phyloP scores from a whole-genome alignment of 2,329 filamentous ascomycete species.

The Pseudogymnoascus verrucosus region DNA sequence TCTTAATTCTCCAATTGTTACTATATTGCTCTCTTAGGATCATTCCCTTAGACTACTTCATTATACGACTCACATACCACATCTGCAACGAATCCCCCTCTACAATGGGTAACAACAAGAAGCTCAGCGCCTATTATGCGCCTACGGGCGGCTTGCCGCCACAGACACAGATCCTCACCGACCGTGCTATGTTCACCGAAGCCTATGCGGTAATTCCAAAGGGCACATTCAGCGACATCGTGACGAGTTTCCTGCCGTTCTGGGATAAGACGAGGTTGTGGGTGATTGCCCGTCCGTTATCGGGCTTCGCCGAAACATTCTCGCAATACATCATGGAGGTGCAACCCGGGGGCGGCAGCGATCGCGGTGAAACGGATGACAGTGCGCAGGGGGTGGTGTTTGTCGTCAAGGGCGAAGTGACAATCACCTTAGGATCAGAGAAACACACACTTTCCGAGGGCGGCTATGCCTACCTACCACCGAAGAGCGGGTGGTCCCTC shows the following conservation, averaged over 20 bases:
- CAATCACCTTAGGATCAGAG: not conserved
- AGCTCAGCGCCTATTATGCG: constrained; percentile 5
- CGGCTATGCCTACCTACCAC: constrained; percentile 4
- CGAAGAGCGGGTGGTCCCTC: not conserved
- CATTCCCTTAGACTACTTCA: not conserved
- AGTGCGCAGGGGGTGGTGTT: not conserved
- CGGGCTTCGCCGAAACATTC: constrained; percentile 7
- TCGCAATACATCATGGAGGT: constrained; percentile 9
- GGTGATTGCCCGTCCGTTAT: constrained; percentile 8
- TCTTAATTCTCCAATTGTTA: not conserved
- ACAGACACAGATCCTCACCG: constrained; percentile 1
- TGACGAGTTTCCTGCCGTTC: constrained; percentile 8
- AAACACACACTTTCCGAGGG: constrained; percentile 1
- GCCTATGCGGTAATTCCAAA: constrained; percentile 7
- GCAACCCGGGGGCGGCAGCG: constrained; percentile 6
- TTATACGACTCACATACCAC: not conserved
- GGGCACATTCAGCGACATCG: constrained; percentile 3
- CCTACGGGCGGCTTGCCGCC: constrained; percentile 2
- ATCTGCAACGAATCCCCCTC: not conserved
- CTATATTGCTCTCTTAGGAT: not conserved
- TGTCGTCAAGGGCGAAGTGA: constrained; percentile 1
- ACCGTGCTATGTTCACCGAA: constrained; percentile 9
- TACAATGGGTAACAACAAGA: constrained; percentile 6
- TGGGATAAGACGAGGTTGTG: constrained; percentile 6
- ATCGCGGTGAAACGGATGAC: constrained; percentile 1